Percentiles rank a stretch among this genome's conserved stretches.
phyloP scores from a whole-genome alignment of 1,284 basidiomycete species.

The Leccinum idahoense region DNA sequence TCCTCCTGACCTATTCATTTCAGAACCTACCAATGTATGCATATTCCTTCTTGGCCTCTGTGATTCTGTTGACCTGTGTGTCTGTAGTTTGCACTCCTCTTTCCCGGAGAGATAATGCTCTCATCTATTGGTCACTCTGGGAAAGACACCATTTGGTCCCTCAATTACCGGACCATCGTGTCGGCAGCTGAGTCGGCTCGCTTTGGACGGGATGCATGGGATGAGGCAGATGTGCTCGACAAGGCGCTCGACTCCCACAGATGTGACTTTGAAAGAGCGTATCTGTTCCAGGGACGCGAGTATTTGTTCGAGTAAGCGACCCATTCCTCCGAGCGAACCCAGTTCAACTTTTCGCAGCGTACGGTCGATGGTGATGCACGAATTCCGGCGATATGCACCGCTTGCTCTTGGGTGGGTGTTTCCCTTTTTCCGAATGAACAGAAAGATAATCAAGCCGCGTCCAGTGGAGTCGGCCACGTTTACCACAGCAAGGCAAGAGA shows the following conservation, averaged over 20 bases:
- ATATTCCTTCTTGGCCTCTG: not conserved
- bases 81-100: conserved; percentile 58
- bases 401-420: conserved; percentile 51
- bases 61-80: conserved; percentile 4
- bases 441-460: conserved; percentile 6
- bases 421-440: not conserved
- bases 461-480: conserved; percentile 47
- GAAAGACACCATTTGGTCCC: conserved; percentile 68
- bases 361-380: conserved; percentile 65
- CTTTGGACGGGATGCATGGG: conserved; percentile 64
- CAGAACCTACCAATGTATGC: conserved; percentile 64
- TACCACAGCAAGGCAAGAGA: conserved; percentile 66
- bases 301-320: conserved; percentile 67
- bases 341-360: conserved; percentile 38
- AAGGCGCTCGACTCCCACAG: conserved; percentile 52
- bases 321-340: not conserved
- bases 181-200: conserved; percentile 49
- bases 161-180: conserved; percentile 58
- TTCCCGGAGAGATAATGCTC: conserved; percentile 64
- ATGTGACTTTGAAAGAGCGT: conserved; percentile 60
- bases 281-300: conserved; percentile 66
- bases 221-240: conserved; percentile 67
- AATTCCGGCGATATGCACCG: conserved; percentile 62
- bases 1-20: conserved; percentile 50
- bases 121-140: conserved; percentile 32